Percentiles rank a stretch among this genome's conserved stretches.
Evolutionary conservation across 257 asterid species (phyloP).

Genomic region (Capsicum pubescens): DNA sequence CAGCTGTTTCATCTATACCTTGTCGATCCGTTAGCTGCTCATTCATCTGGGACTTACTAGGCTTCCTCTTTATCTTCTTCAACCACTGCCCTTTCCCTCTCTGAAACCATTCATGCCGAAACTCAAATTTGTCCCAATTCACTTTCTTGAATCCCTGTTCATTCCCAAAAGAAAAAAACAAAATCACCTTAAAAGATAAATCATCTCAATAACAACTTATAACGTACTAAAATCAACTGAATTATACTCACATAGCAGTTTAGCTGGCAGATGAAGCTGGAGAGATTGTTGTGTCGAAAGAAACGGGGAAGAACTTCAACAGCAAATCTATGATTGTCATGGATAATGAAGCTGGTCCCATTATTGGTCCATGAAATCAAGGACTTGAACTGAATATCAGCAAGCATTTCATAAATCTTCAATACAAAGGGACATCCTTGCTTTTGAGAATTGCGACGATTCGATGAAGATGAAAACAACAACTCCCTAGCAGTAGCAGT

Average conservation of each 20-base stretch:
- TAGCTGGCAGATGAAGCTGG: conserved; percentile 61
- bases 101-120: conserved; percentile 52
- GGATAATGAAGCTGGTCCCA: conserved; percentile 57
- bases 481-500: not conserved
- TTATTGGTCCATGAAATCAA: conserved; percentile 49
- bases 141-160: conserved; percentile 54
- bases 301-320: conserved; percentile 48
- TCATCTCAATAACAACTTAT: not conserved
- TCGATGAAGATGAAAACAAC: not conserved
- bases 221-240: not conserved
- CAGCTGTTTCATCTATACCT: not conserved
- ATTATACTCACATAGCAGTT: conserved; percentile 55
- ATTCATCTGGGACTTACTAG: not conserved
- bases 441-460: conserved; percentile 15
- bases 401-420: conserved; percentile 54
- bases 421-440: conserved; percentile 50
- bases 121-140: conserved; percentile 59
- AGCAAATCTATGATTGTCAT: conserved; percentile 48
- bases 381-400: conserved; percentile 37
- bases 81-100: conserved; percentile 53
- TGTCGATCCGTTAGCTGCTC: conserved; percentile 13
- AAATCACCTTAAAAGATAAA: not conserved
- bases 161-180: not conserved
- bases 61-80: conserved; percentile 47
- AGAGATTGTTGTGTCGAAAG: conserved; percentile 58